A percentile compares a stretch with the other conserved stretches of the same genome.
These are phyloP conservation scores for Suillus paluster DNA, from an alignment of 768 basidiomycete genomes.

Conservation along the genomic window DNA sequence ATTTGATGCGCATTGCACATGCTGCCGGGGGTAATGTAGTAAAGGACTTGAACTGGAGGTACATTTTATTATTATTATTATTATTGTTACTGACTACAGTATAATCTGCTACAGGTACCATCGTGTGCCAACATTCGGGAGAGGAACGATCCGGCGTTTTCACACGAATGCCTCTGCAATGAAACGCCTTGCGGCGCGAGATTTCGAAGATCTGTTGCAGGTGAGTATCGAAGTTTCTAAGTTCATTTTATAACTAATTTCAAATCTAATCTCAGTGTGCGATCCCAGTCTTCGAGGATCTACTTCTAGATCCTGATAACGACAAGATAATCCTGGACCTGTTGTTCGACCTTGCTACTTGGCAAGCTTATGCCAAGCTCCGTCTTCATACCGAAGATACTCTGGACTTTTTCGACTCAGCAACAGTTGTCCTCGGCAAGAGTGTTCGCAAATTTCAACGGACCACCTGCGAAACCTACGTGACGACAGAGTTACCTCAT, in stretches of 20 bases:
- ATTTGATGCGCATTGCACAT: conserved; percentile 37
- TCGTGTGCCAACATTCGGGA: conserved; percentile 34
- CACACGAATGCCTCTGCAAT: conserved; percentile 35
- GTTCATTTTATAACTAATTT: not conserved
- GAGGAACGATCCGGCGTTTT: conserved; percentile 34
- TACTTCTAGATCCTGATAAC: too few species aligned
- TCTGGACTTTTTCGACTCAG: conserved; percentile 23
- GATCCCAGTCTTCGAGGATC: conserved; percentile 43
- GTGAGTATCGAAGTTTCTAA: conserved; percentile 8
- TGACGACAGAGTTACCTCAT: conserved; percentile 33
- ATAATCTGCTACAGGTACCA: conserved; percentile 28
- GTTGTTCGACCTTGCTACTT: conserved; percentile 33
- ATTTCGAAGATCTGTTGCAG: conserved; percentile 44
- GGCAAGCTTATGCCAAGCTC: conserved; percentile 43
- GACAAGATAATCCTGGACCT: conserved; percentile 26
- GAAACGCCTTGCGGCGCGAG: conserved; percentile 38
- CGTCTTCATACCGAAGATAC: conserved; percentile 32
- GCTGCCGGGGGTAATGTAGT: conserved; percentile 10
- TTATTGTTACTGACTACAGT: too few species aligned
- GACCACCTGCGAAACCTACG: conserved; percentile 24
- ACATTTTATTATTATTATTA: not conserved
- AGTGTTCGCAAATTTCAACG: conserved; percentile 26
- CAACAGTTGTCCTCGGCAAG: conserved; percentile 25
- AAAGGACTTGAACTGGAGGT: conserved; percentile 26
- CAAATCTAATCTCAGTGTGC: conserved; percentile 28